Evolutionary conservation across 805 yeast species (phyloP), one percentile per base, ranked within the genome.

Genomic region (Novakomyces olei): DNA sequence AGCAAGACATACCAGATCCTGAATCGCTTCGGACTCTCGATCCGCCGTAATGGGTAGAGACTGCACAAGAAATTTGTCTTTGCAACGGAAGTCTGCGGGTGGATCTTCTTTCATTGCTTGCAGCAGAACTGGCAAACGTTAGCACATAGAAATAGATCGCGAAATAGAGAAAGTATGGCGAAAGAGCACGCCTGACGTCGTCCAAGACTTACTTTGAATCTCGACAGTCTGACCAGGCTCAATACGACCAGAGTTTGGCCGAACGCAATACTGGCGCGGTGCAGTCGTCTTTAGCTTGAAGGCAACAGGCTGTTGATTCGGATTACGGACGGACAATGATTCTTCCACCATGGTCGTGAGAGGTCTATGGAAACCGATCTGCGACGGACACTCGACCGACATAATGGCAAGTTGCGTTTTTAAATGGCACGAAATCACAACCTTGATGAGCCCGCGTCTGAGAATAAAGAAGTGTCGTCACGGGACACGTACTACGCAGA

Each of bases 271-370:
- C 54, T 79, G 61, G 54, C 79, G 83, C 39, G 98, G 98, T 6
- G 96, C 95, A 5, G 98, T 88, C 29, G 98, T 85, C 59, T 85
- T 88, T 49, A 88, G 95, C 60, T 88, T 88, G 64, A 80, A 88
- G 19, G 93, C 94, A 29, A 72, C 61, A 20, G 69, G 57, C 34
- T 61, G 60, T 10, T 67, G 53, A 26, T 73, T 58, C 44, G 70
- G 72, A 51, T 76, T 75, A 26, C 60, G 40, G 41, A 72, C 61
- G 29, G 57, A 51, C 45, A 72, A 59, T 36, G 60, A 55, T 49
- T 72, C 74, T 12, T 88, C 73, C 27, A 73, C 65, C 42, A 75
- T 70, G 44, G 66, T 63, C 42, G 76, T 66, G 50, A 79, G 71
- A 28, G 91, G 80, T 19, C 25, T 23, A 18, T 29, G 20, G 20